These are phyloP conservation scores for Talaromyces sp. DNA, from an alignment of 2,329 filamentous ascomycete genomes.

Conservation along the genomic window DNA sequence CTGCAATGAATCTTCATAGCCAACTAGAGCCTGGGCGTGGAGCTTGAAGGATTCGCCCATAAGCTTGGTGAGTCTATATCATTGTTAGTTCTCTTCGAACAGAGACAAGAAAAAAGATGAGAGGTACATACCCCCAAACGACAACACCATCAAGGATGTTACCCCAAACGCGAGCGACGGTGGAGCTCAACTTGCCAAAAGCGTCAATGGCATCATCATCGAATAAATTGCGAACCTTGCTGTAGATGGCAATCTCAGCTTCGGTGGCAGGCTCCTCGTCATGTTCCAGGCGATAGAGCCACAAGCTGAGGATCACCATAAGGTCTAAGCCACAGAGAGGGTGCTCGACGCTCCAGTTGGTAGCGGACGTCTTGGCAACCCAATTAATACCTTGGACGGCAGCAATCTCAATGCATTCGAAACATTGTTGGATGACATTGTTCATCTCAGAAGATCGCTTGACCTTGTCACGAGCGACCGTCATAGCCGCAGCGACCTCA, in stretches of 20 bases:
- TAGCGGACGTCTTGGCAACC: conserved; percentile 95
- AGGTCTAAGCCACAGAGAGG: conserved; percentile 93
- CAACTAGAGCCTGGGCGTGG: conserved; percentile 88
- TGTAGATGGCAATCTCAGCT: conserved; percentile 43
- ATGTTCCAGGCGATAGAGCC: conserved; percentile 99
- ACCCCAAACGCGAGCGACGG: conserved; percentile 91
- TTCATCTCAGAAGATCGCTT: conserved; percentile 97
- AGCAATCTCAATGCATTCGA: conserved; percentile 94
- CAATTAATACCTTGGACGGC: conserved; percentile 92
- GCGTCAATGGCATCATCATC: conserved; percentile 84
- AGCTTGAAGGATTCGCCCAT: conserved; percentile 99
- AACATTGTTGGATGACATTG: conserved; percentile 96
- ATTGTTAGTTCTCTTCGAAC: neutral
- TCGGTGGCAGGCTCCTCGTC: conserved; percentile 73
- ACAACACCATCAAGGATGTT: conserved; percentile 98
- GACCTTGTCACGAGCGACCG: conserved; percentile 85
- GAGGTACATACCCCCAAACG: conserved; percentile 86
- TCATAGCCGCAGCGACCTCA: conserved; percentile 96
- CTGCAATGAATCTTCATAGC: conserved; percentile 71
- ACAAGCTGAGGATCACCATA: conserved; percentile 95
- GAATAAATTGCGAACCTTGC: conserved; percentile 77
- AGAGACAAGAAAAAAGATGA: neutral
- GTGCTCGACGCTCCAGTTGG: conserved; percentile 98
- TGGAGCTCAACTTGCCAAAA: conserved; percentile 87
- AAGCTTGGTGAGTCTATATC: conserved; percentile 59